Percentiles rank a stretch among this genome's conserved stretches.
phyloP scores from a whole-genome alignment of 129 eudicot species.

The Silybum marianum region DNA sequence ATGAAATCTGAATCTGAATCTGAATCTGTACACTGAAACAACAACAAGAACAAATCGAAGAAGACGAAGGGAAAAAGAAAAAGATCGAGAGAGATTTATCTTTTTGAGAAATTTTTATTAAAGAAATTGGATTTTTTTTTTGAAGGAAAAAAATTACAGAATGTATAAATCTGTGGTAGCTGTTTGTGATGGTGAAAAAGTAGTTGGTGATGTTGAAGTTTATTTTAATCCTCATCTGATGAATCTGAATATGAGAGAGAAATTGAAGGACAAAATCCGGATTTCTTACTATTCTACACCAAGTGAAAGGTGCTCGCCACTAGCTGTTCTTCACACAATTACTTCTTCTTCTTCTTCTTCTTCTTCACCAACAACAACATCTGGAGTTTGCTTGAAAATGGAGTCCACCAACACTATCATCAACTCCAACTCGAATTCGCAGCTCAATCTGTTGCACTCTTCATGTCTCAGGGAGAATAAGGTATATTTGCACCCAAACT shows the following conservation, averaged over 20 bases:
- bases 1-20: neutral
- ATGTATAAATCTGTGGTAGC: conserved; percentile 72
- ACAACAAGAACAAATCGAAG: conserved; percentile 35
- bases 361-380: too few relatives aligned
- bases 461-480: conserved; percentile 95
- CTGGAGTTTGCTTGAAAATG: conserved; percentile 83
- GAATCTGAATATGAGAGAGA: conserved; percentile 42
- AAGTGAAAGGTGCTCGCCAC: conserved; percentile 95
- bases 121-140: neutral
- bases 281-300: conserved; percentile 63
- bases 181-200: conserved; percentile 74
- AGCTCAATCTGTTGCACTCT: conserved; percentile 72
- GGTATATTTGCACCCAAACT: conserved; percentile 60
- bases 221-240: conserved; percentile 40
- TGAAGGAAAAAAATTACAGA: conserved; percentile 34
- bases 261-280: conserved; percentile 58
- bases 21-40: conserved; percentile 42
- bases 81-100: neutral
- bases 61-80: conserved; percentile 27
- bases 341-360: too few relatives aligned
- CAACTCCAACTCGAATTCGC: conserved; percentile 52
- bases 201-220: conserved; percentile 77
- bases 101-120: neutral
- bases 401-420: conserved; percentile 45
- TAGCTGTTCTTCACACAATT: conserved; percentile 86